Percentiles rank a stretch among this genome's conserved stretches.
phyloP scores from a whole-genome alignment of 768 basidiomycete genomes.

The Boletus tylopilopsis region DNA sequence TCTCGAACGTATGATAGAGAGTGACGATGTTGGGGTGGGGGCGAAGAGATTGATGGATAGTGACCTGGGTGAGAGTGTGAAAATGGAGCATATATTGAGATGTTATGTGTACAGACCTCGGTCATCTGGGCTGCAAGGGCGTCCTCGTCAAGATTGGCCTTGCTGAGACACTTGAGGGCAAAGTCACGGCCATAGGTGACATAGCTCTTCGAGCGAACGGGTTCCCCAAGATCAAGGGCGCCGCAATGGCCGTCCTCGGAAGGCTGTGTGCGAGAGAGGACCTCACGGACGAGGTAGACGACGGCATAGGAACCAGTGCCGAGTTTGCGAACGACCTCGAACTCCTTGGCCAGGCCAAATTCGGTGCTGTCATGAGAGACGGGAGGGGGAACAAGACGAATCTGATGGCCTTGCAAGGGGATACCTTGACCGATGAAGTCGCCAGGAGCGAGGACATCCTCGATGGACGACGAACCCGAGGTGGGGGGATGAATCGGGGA shows the following conservation, averaged over 20 bases:
- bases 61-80: conserved; percentile 51
- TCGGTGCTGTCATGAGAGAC: conserved; percentile 33
- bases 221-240: conserved; percentile 50
- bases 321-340: conserved; percentile 81
- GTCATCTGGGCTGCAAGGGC: conserved; percentile 85
- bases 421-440: conserved; percentile 71
- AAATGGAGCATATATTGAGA: conserved; percentile 3
- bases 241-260: conserved; percentile 56
- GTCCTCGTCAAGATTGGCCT: conserved; percentile 87
- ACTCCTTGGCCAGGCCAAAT: conserved; percentile 55
- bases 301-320: conserved; percentile 92
- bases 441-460: conserved; percentile 64
- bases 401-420: conserved; percentile 59
- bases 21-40: conserved; percentile 94
- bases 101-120: conserved; percentile 53
- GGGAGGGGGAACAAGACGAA: conserved; percentile 50
- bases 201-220: conserved; percentile 29
- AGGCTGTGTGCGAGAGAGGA: conserved; percentile 39
- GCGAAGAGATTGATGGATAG: conserved; percentile 90
- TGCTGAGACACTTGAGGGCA: conserved; percentile 96
- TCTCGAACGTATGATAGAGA: conserved; percentile 90
- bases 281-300: conserved; percentile 87
- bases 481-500: conserved; percentile 27
- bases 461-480: conserved; percentile 30
- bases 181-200: conserved; percentile 72